Base-by-base conservation (phyloP, 192 early-diverging fungal genomes). In the Chytriomyces hyalinus region DNA sequence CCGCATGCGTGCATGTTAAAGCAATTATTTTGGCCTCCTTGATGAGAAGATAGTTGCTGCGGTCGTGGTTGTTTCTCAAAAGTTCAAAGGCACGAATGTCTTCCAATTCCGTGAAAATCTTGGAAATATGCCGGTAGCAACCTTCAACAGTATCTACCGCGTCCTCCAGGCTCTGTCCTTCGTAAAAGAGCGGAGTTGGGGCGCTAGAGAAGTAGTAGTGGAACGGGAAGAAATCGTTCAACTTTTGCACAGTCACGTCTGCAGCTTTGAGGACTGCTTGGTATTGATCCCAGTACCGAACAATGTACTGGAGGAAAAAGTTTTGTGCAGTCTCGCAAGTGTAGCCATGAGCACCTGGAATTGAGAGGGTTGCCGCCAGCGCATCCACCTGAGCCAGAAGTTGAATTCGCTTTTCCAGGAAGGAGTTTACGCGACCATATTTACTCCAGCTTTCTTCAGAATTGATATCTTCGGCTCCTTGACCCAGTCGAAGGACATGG, bases 1-100 rank as follows among this genome's bases (percentile, higher is more conserved):
- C 94, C 11, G 96, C 96, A 77, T 99, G 94, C 0, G 96, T 98
- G 82, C 95, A 97, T 0, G 98, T 99, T 93, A 99, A 94, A 26
- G 96, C 97, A 67, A 98, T 92, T 24, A 99, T 95, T 70, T 93
- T 91, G 49, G 98, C 97, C 82, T 98, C 96, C 69, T 95, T 97
- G 9, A 96, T 92, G 62, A 99, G 83, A 63, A 99, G 76, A 80
- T 98, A 99, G 78, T 96, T 93, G 43, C 93, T 87, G 36, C 97
- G 88, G 60, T 97, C 96, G 61, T 83, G 82, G 61, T 87, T 83
- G 10, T 88, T 91, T 13, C 93, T 82, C 65, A 99, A 82, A 47
- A 99, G 83, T 83, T 99, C 98, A 79, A 99, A 98, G 3, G 97
- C 92, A 69, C 94, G 91, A 43, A 99, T 90, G 53, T 96, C 95